Evolutionary conservation across 306 rosid species (phyloP).

Genomic region (Crotalaria pallida): DNA sequence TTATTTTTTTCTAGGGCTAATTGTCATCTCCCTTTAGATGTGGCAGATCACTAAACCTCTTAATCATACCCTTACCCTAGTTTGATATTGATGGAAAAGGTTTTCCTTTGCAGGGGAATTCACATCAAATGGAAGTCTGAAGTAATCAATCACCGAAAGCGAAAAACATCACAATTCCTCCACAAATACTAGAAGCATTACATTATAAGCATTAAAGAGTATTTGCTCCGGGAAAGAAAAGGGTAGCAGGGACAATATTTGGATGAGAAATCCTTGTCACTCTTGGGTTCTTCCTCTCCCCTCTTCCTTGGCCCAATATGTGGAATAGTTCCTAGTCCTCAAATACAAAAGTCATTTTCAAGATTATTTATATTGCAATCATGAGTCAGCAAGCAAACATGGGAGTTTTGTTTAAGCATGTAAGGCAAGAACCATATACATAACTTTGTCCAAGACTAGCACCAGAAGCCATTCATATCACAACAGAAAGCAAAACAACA

Average conservation of each 20-base stretch:
- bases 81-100: background rate
- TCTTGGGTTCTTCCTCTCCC: background rate
- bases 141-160: background rate
- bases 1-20: background rate
- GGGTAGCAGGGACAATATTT: background rate
- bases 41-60: background rate
- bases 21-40: background rate
- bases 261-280: background rate
- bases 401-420: conserved; percentile 8
- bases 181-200: background rate
- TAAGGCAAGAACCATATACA: conserved; percentile 22
- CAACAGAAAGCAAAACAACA: background rate
- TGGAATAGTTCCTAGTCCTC: background rate
- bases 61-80: background rate
- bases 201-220: background rate
- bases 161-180: background rate
- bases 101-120: background rate
- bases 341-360: background rate
- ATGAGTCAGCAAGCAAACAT: background rate
- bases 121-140: background rate
- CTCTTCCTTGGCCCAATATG: background rate
- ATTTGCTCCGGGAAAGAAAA: background rate
- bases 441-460: background rate
- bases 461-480: conserved; percentile 1
- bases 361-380: background rate